Conservation (phyloP, 257 asterid genomes). For the Cruciata laevipes region DNA sequence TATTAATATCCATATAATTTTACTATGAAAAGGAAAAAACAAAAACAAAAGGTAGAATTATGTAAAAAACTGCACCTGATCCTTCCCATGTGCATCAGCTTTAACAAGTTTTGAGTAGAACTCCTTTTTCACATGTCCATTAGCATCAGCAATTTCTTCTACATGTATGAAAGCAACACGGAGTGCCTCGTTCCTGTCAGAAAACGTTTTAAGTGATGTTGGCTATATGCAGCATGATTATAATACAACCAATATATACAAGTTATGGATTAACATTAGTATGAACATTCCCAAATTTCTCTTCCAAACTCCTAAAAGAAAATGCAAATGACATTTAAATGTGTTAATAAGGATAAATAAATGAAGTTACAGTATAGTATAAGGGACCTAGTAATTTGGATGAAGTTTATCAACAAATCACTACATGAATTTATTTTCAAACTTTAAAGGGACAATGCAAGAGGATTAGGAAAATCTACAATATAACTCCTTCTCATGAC, state of each 20-base stretch:
- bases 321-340: background rate
- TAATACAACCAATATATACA: background rate
- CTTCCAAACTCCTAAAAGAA: background rate
- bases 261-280: background rate
- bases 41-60: background rate
- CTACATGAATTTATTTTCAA: too few relatives aligned
- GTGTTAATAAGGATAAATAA: too few relatives aligned
- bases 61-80: slow-evolving; percentile 49
- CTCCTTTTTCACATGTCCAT: slow-evolving; percentile 56
- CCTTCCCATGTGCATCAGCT: slow-evolving; percentile 92
- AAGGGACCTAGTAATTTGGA: too few relatives aligned
- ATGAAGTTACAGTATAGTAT: too few relatives aligned
- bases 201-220: background rate
- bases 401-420: too few relatives aligned
- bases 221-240: background rate
- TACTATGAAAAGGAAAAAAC: background rate
- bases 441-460: too few relatives aligned
- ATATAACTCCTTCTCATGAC: too few relatives aligned
- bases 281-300: background rate
- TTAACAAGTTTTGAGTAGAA: slow-evolving; percentile 90
- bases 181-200: slow-evolving; percentile 86
- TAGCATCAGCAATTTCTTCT: slow-evolving; percentile 58
- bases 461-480: too few relatives aligned
- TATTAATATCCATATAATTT: background rate
- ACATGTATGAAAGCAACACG: slow-evolving; percentile 95